Percentiles rank a stretch among this genome's conserved stretches.
Conservation (phyloP, 139 green algal species). For the Haematococcus lacustris region DNA sequence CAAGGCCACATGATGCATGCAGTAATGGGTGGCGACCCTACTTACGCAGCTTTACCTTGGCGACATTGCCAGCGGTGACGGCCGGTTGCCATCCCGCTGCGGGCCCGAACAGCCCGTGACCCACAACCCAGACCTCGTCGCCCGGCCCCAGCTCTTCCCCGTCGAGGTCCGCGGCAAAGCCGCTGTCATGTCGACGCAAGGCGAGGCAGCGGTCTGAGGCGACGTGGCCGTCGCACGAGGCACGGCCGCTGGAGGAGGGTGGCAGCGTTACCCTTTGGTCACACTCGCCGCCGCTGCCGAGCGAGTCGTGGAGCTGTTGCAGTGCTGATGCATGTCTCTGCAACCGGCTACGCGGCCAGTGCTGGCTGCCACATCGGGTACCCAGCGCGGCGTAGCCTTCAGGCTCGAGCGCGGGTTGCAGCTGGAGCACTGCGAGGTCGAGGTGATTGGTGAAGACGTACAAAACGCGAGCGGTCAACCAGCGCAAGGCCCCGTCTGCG, state of each 20-base stretch:
- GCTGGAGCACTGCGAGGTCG: conserved; percentile 52
- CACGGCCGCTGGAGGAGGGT: neutral
- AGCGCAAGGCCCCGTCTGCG: no score
- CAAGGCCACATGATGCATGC: neutral
- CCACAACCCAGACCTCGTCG: conserved; percentile 34
- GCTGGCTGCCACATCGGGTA: neutral
- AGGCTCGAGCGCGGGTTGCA: conserved; percentile 5
- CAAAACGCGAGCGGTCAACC: conserved; percentile 17
- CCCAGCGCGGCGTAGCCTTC: neutral
- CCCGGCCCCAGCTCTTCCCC: no score
- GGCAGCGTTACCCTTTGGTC: neutral
- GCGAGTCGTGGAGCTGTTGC: neutral
- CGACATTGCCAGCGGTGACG: conserved; percentile 36
- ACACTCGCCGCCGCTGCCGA: neutral
- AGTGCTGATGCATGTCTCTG: neutral
- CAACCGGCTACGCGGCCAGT: neutral
- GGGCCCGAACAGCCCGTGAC: conserved; percentile 58
- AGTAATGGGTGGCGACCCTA: neutral
- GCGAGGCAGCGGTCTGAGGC: neutral
- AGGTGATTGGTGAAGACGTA: conserved; percentile 43
- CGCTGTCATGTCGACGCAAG: neutral
- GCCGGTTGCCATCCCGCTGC: conserved; percentile 11
- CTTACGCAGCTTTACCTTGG: conserved; percentile 19
- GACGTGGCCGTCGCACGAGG: no score
- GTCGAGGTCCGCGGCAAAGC: no score